Conservation (phyloP, 768 basidiomycete genomes). For the Collybiopsis confluens region DNA sequence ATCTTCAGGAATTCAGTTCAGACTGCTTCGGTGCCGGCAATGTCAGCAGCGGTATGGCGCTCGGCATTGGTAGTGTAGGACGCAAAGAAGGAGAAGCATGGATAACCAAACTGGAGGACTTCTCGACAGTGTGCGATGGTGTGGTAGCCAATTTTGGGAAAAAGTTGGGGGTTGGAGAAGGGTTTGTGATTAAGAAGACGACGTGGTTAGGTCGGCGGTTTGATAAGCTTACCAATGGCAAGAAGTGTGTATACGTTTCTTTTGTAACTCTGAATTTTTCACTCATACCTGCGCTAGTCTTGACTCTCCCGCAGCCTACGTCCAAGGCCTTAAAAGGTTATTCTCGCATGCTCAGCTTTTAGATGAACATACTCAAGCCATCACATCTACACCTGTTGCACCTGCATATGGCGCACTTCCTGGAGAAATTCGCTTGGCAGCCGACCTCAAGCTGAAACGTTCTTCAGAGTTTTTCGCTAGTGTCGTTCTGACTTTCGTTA, state of each 20-base stretch:
- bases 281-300: conserved; percentile 42
- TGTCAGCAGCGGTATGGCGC: conserved; percentile 66
- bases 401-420: conserved; percentile 74
- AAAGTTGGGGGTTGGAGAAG: conserved; percentile 86
- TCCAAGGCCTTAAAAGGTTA: conserved; percentile 68
- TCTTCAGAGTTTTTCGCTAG: conserved; percentile 90
- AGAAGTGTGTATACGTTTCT: conserved; percentile 56
- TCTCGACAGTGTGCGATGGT: conserved; percentile 72
- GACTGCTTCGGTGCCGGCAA: conserved; percentile 78
- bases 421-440: conserved; percentile 51
- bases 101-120: conserved; percentile 76
- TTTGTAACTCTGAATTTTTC: conserved; percentile 1
- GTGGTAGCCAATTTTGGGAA: conserved; percentile 80
- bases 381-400: conserved; percentile 58
- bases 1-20: conserved; percentile 65
- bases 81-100: conserved; percentile 77
- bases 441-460: conserved; percentile 74
- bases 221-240: conserved; percentile 84
- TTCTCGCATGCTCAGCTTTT: conserved; percentile 76
- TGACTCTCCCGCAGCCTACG: conserved; percentile 84
- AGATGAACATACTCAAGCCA: conserved; percentile 81
- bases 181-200: conserved; percentile 78
- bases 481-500: conserved; percentile 85
- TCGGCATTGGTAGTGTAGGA: conserved; percentile 74
- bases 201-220: conserved; percentile 75